Evolutionary conservation across 257 asterid genomes (phyloP), one percentile per base, ranked within the genome.

Genomic region (Scutellaria minor): DNA sequence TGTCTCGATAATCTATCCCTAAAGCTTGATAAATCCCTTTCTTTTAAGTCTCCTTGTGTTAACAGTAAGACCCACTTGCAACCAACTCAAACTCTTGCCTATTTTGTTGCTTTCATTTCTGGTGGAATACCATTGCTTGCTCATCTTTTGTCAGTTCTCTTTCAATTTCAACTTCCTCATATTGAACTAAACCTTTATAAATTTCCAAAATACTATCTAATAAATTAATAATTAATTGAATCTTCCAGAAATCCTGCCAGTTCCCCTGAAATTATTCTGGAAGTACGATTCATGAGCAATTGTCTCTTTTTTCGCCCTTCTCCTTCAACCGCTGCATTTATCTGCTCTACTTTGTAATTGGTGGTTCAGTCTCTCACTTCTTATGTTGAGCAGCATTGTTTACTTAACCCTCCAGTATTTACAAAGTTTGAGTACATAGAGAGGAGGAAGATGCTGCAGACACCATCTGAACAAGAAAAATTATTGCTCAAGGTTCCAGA

Each of bases 381-480:
- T 14, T 54, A 9, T 53, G 46, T 71, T 67, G 63, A 35, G 66
- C 72, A 53, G 67, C 73, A 66, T 77, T 72, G 85, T 83, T 78
- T 79, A 52, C 91, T 87, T 93, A 82, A 89, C 72, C 66, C 79
- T 69, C 64, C 72, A 60, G 81, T 70, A 71, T 80, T 74, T 77
- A 89, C 97, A 58, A 64, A 84, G 71, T 82, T 66, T 47, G 96
- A 88, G 63, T 73, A 80, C 83, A 71, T 85, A 73, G 96, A 88
- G 41, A 79, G 84, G 82, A 88, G 84, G 81, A 80, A 86, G 86
- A 82, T 66, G 82, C 91, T 89, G 56, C 85, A 84, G 80, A 82
- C 87, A 64, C 82, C 90, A 76, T 79, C 90, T 31, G 98, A 90
- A 78, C 88, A 45, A 76, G 94, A 89, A 66, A 89, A 83, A 65